These are phyloP conservation scores for Trypanosoma vivax DNA, from an alignment of 208 protist genomes.

Conservation along the genomic window DNA sequence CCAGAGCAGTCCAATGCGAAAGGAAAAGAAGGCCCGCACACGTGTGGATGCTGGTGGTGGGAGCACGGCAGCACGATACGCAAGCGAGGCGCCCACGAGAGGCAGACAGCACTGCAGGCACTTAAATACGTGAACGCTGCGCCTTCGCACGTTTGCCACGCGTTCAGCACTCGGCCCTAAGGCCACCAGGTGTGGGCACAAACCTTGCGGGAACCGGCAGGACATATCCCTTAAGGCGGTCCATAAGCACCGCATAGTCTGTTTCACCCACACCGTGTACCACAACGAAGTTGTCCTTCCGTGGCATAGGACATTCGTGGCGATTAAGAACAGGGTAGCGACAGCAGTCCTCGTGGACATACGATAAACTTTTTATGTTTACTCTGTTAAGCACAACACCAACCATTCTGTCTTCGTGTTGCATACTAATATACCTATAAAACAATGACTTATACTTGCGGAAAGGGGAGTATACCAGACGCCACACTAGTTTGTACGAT, in stretches of 20 bases:
- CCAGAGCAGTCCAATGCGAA: too few species aligned
- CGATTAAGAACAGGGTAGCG: background rate
- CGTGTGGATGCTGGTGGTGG: too few species aligned
- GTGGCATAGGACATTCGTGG: background rate
- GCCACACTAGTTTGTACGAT: background rate
- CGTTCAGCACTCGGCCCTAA: too few species aligned
- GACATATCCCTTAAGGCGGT: too few species aligned
- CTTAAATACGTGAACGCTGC: too few species aligned
- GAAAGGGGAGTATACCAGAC: background rate
- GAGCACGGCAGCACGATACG: too few species aligned
- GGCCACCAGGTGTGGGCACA: too few species aligned
- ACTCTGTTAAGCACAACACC: background rate
- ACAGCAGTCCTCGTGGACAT: background rate
- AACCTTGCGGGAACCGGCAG: too few species aligned
- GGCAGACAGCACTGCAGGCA: too few species aligned
- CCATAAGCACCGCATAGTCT: background rate
- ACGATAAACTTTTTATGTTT: background rate
- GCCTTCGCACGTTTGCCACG: too few species aligned
- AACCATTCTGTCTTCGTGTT: background rate
- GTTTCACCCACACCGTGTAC: background rate
- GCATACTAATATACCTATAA: background rate
- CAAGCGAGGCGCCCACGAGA: too few species aligned
- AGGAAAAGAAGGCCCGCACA: too few species aligned
- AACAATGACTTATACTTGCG: background rate
- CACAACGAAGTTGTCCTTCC: background rate